Evolutionary conservation across 345 rosid species (phyloP), one percentile per base, ranked within the genome.

Genomic region (Sapria himalayana): DNA sequence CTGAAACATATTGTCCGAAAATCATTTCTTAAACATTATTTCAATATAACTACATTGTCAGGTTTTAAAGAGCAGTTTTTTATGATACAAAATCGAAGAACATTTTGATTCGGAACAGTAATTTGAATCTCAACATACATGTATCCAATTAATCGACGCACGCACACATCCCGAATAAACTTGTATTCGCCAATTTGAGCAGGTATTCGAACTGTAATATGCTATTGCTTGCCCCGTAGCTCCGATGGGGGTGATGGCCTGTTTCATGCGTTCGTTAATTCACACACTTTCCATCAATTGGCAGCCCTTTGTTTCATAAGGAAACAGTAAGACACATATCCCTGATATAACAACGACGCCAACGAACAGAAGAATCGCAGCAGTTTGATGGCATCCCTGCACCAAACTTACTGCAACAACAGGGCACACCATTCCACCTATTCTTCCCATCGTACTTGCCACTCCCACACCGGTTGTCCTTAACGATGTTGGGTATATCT

Each of bases 381-480:
- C 60, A 1, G 69, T 64, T 66, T 70, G 89, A 57, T 75, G 94
- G 16, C 97, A 86, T 49, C 79, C 81, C 15, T 75, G 75, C 37
- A 86, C 77, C 41, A 86, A 55, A 45, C 70, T 72, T 43, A 86
- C 81, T 4, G 97, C 94, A 45, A 81, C 92, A 9, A 78, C 69
- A 15, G 97, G 97, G 39, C 92, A 78, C 19, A 76, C 23, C 72
- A 81, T 72, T 45, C 97, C 97, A 14, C 94, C 97, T 11, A 86
- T 75, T 62, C 97, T 73, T 39, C 94, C 97, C 39, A 86, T 58
- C 3, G 92, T 64, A 66, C 89, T 81, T n/a, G 56, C 97, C 4
- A 65, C 55, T 52, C 97, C 97, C 19, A 76, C 67, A 29, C 97
- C 97, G 1, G 94, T 86, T 14, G 97, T 41, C 62, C 97, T 73